Percentiles rank a stretch among this genome's conserved stretches.
phyloP scores from a whole-genome alignment of 495 filamentous ascomycete genomes.

The Trichodelitschia bisporula region DNA sequence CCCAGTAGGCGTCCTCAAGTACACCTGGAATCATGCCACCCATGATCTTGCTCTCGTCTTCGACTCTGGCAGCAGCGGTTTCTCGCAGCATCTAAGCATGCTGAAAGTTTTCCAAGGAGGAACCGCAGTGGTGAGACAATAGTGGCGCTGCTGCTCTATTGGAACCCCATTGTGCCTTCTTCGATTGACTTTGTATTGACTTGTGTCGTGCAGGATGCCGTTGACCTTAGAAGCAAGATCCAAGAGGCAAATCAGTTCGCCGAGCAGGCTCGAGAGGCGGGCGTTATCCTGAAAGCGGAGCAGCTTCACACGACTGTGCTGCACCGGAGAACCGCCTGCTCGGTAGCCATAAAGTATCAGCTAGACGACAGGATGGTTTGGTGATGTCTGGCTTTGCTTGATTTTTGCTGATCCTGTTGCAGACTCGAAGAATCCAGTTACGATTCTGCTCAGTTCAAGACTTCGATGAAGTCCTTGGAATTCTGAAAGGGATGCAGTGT shows the following conservation, averaged over 20 bases:
- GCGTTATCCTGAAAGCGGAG: slow-evolving; percentile 4
- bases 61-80: slow-evolving; percentile 10
- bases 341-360: slow-evolving; percentile 10
- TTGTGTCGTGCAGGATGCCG: slow-evolving; percentile 3
- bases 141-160: neutral
- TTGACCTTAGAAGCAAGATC: slow-evolving; percentile 5
- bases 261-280: slow-evolving; percentile 1
- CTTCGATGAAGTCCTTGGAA: slow-evolving; percentile 12
- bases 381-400: no score
- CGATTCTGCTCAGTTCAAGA: slow-evolving; percentile 16
- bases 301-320: slow-evolving; percentile 10
- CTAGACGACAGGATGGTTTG: no score
- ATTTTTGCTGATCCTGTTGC: slow-evolving; percentile 4
- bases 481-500: slow-evolving; percentile 14
- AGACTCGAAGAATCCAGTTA: slow-evolving; percentile 23
- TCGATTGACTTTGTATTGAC: neutral
- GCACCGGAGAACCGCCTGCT: slow-evolving; percentile 1
- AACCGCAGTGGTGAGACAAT: slow-evolving; percentile 16
- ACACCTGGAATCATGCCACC: slow-evolving; percentile 10
- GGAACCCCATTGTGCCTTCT: neutral
- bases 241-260: slow-evolving; percentile 1
- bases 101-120: slow-evolving; percentile 18
- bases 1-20: slow-evolving; percentile 3
- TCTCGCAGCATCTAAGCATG: slow-evolving; percentile 2
- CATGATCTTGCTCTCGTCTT: slow-evolving; percentile 17